Percentiles rank a stretch among this genome's conserved stretches.
These are phyloP conservation scores for Vitis cinerea DNA, from an alignment of 164 flowering plant genomes.

Conservation along the genomic window DNA sequence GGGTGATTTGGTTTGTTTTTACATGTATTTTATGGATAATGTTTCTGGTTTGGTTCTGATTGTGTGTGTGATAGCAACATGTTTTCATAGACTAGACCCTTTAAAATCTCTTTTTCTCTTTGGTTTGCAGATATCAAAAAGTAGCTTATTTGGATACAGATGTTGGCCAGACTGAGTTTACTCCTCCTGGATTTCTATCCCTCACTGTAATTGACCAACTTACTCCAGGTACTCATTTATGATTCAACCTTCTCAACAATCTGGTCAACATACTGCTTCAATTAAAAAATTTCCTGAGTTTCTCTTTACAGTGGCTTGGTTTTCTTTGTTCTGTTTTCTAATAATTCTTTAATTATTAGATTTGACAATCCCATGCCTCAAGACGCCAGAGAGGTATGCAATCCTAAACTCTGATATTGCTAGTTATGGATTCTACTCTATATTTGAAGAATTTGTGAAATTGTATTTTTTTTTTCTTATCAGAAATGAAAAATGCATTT, in stretches of 20 bases:
- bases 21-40: too few relatives aligned
- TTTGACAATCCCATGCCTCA: constrained; percentile 70
- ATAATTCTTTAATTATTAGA: constrained; percentile 31
- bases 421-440: background rate
- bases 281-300: background rate
- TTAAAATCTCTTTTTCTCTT: background rate
- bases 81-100: too few relatives aligned
- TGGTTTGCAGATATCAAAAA: constrained; percentile 48
- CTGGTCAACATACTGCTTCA: background rate
- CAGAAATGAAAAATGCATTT: too few relatives aligned
- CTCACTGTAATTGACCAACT: constrained; percentile 58
- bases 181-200: constrained; percentile 88
- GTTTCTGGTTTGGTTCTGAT: too few relatives aligned
- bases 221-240: constrained; percentile 50
- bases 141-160: constrained; percentile 95
- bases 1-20: too few relatives aligned
- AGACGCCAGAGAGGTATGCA: constrained; percentile 80
- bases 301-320: background rate
- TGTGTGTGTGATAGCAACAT: too few relatives aligned
- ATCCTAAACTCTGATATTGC: background rate
- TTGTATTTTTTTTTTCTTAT: background rate
- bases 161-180: constrained; percentile 95
- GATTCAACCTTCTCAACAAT: background rate
- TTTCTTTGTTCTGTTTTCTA: constrained; percentile 3
- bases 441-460: background rate